Percentiles rank a stretch among this genome's conserved stretches.
Evolutionary conservation across 108 stramenopile genomes (phyloP).

Genomic region (Phaeodactylum tricornutum): DNA sequence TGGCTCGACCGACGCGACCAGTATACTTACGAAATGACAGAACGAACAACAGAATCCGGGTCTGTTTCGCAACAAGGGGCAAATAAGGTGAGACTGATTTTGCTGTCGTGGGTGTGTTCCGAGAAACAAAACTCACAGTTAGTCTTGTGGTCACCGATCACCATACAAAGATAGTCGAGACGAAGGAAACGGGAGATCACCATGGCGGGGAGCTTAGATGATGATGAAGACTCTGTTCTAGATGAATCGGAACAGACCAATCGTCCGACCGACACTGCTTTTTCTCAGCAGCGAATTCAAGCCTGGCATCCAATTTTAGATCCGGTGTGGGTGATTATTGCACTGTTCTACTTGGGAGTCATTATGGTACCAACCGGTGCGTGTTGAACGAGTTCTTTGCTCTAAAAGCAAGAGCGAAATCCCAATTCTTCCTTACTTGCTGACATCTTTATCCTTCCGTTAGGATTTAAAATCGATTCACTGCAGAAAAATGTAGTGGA

Average conservation of each 20-base stretch:
- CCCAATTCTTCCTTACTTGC: too few relatives aligned
- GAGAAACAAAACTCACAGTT: too few relatives aligned
- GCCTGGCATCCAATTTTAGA: constrained; percentile 94
- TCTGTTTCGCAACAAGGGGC: too few relatives aligned
- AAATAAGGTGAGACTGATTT: too few relatives aligned
- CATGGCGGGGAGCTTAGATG: constrained; percentile 1
- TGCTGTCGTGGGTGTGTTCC: too few relatives aligned
- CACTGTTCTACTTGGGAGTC: constrained; percentile 67
- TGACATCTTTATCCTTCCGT: too few relatives aligned
- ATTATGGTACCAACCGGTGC: constrained; percentile 81
- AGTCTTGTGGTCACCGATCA: too few relatives aligned
- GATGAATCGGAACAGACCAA: constrained; percentile 35
- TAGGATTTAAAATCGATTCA: constrained; percentile 44
- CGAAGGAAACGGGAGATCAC: not conserved
- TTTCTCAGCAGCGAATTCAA: constrained; percentile 79
- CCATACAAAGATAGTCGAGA: not conserved
- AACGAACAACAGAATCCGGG: too few relatives aligned
- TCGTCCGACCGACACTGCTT: constrained; percentile 49
- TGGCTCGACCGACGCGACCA: too few relatives aligned
- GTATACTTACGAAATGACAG: too few relatives aligned
- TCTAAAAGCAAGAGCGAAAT: constrained; percentile 4
- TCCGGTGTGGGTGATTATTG: constrained; percentile 74
- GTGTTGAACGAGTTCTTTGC: constrained; percentile 1
- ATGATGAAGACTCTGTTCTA: constrained; percentile 29
- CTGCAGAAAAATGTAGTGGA: constrained; percentile 53